Base-by-base conservation (phyloP, 768 basidiomycete genomes). In the Russula earlei region DNA sequence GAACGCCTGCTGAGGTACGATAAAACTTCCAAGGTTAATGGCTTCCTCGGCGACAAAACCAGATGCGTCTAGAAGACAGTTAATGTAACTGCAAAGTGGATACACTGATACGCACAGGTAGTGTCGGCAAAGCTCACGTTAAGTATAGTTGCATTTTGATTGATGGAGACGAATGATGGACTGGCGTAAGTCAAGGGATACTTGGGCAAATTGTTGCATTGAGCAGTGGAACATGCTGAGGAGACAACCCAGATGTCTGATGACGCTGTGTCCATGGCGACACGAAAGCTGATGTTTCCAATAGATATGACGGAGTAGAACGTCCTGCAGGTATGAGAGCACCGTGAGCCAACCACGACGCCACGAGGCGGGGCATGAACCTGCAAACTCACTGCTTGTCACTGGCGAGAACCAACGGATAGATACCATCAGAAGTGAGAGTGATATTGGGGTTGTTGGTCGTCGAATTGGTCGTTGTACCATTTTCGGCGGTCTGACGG, bases 21-120 rank as follows among this genome's bases (percentile, higher is more conserved):
- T 81, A 10, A 91, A 63, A 54, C 83, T 83, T n/a, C 78, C 75
- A 42, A 87, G 62, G 54, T 71, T 67, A 20, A 90, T 68, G 8
- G 75, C 75, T 68, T 91, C 88, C 64, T 70, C 72, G 3, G 84
- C 87, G 52, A 88, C 75, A 64, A 85, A 87, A 5, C 88, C 88
- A 3, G 77, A 77, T 3, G 77, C 83, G 59, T 62, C 88, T 90
- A 64, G 52, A 31, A 37, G 41, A 29, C 17, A 38, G 46, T 25
- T 58, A 11, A 49, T n/a, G 14, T 33, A 11, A 41, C 31, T 42
- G 29, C 17, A 15, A 31, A 31, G 44, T 0, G 10, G 10, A 44
- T 20, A n/a, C 20, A 20, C 34, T 50, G 45, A 40, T 29, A 71
- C 83, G 40, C 63, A 89, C 87, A 68, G 33, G 87, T 85, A 3